Evolutionary conservation across 257 asterid genomes (phyloP), one percentile per base, ranked within the genome.

Genomic region (Solanum paucissectum): DNA sequence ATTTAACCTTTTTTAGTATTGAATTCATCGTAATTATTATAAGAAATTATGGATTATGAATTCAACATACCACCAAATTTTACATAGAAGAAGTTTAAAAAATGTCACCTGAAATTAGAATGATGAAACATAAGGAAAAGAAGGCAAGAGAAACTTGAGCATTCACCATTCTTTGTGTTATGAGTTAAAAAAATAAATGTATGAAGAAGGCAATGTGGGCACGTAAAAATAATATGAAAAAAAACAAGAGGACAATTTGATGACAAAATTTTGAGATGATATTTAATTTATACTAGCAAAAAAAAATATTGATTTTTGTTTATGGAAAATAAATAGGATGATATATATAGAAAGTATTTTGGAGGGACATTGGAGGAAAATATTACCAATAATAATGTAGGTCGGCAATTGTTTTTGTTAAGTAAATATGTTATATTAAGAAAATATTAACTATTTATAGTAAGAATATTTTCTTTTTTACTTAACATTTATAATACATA

Each of bases 51-150:
- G 5, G 82, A 75, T 75, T 37, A 5, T 12, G 4, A 37, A 36
- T 36, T 21, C 32, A 37, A 75, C 1, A 37, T 21, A 75, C 12
- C 52, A 20, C 8, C 13, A 38, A 75, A 38, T 55, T 55, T 55
- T 55, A 5, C 7, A 10, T 21, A 37, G 29, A 73, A 23, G 8
- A 75, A 25, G 58, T 27, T 33, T 12, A 34, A 42, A 20, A 29
- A 82, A 81, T 5, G 2, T 37, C 82, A 89, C 96, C 94, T 85
- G 93, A 64, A 8, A 88, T 23, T 10, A 72, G 86, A n/a, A 76
- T 27, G 37, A 92, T 3, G 88, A 89, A 88, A 29, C 46, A 60
- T 5, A 90, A 32, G 16, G 9, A 16, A 29, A 86, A 20, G 33
- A 89, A 11, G 5, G 60, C 6, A 62, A 88, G 89, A 34, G 29